Conservation (phyloP, 345 rosid genomes). For the Eucalyptus dawsonii region DNA sequence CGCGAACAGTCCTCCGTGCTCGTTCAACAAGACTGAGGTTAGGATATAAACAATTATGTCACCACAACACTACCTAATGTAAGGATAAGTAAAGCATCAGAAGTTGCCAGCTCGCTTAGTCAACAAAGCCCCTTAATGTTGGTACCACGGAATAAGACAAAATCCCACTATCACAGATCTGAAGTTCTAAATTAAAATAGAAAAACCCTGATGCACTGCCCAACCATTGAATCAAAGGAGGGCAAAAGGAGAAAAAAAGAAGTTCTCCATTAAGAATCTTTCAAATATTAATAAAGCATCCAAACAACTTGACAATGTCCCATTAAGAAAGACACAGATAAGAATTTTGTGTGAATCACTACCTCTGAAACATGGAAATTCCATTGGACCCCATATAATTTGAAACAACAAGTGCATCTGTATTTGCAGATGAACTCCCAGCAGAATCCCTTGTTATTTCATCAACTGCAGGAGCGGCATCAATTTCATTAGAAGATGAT, state of each 20-base stretch:
- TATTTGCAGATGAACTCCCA: constrained; percentile 18
- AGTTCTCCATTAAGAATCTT: neutral
- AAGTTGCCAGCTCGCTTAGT: neutral
- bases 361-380: constrained; percentile 76
- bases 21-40: constrained; percentile 68
- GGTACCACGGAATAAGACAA: neutral
- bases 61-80: neutral
- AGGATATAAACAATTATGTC: neutral
- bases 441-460: constrained; percentile 15
- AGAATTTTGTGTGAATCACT: neutral
- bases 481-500: constrained; percentile 33
- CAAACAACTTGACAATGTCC: neutral
- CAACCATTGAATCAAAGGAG: neutral
- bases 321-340: neutral
- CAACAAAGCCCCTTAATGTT: neutral
- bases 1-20: constrained; percentile 84
- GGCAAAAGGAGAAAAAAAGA: neutral
- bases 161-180: neutral
- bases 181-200: neutral
- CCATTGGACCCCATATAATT: constrained; percentile 31
- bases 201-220: neutral
- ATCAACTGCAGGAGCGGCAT: constrained; percentile 5
- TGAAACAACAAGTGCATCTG: constrained; percentile 32
- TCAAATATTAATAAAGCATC: neutral
- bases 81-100: neutral